A percentile compares a stretch with the other conserved stretches of the same genome.
These are phyloP conservation scores for Huntiella moniliformis DNA, from an alignment of 2,329 filamentous ascomycete genomes.

Conservation along the genomic window DNA sequence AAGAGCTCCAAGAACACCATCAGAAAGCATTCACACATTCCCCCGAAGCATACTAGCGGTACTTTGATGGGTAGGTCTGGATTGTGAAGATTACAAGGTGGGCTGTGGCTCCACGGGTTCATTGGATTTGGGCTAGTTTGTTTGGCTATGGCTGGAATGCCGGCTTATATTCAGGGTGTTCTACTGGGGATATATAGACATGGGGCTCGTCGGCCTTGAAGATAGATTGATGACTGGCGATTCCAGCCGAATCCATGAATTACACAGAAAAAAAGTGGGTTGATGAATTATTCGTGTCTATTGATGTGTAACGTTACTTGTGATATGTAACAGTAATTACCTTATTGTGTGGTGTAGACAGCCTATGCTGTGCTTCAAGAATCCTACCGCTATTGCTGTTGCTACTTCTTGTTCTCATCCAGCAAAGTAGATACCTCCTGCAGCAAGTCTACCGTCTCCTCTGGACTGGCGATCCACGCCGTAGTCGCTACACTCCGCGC, in stretches of 20 bases:
- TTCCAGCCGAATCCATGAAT: not conserved
- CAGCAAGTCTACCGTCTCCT: constrained; percentile 73
- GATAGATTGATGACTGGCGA: not conserved
- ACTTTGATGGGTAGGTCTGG: constrained; percentile 18
- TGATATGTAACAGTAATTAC: too few relatives aligned
- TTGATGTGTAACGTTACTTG: too few relatives aligned
- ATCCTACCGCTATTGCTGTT: too few relatives aligned
- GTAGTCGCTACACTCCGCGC: constrained; percentile 80
- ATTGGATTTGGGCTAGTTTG: not conserved
- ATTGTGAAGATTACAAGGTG: not conserved
- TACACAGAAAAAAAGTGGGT: not conserved
- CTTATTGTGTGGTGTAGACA: too few relatives aligned
- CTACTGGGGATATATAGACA: not conserved
- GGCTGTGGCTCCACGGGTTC: not conserved
- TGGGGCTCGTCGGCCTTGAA: not conserved
- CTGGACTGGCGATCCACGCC: constrained; percentile 87
- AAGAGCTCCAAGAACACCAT: constrained; percentile 35
- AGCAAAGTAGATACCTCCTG: constrained; percentile 57
- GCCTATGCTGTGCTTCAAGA: too few relatives aligned
- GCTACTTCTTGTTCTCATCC: constrained; percentile 21
- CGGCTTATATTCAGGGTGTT: too few relatives aligned
- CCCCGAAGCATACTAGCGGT: constrained; percentile 28
- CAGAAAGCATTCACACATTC: constrained; percentile 32
- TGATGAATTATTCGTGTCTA: too few relatives aligned
- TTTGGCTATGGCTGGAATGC: not conserved